A percentile compares a stretch with the other conserved stretches of the same genome.
These are phyloP conservation scores for Beauveria asiatica DNA, from an alignment of 2,329 filamentous ascomycete genomes.

Conservation along the genomic window DNA sequence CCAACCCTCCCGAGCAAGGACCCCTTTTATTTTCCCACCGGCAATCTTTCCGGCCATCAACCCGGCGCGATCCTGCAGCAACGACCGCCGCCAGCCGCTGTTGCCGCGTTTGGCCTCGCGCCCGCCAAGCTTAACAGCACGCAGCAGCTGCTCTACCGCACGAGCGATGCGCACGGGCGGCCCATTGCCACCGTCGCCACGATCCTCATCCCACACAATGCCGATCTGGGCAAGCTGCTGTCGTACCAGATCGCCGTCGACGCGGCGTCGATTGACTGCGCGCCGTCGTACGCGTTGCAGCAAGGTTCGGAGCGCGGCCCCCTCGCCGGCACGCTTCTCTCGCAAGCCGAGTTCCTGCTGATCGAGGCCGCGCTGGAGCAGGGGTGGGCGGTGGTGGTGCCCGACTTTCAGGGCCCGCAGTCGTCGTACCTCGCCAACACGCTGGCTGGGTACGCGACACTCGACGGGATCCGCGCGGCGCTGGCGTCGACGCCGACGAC, in stretches of 20 bases:
- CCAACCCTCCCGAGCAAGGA: constrained; percentile 21
- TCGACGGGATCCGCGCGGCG: constrained; percentile 5
- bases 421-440: constrained; percentile 6
- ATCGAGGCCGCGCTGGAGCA: constrained; percentile 5
- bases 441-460: constrained; percentile 1
- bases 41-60: background rate
- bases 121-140: constrained; percentile 14
- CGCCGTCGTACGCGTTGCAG: constrained; percentile 19
- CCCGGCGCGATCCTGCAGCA: constrained; percentile 14
- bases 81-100: constrained; percentile 10
- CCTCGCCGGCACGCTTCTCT: constrained; percentile 25
- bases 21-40: constrained; percentile 13
- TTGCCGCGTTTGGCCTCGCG: constrained; percentile 14
- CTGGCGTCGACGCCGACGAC: constrained; percentile 8
- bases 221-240: constrained; percentile 22
- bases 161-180: constrained; percentile 25
- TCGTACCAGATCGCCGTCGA: constrained; percentile 36
- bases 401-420: constrained; percentile 3
- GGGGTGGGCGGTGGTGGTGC: constrained; percentile 15
- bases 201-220: constrained; percentile 26
- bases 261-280: constrained; percentile 27
- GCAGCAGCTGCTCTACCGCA: constrained; percentile 31
- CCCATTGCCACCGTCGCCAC: constrained; percentile 30
- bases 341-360: background rate
- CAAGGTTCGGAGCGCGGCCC: constrained; percentile 16